phyloP scores from a whole-genome alignment of 495 filamentous ascomycete genomes.

The Penicillium antarcticum region DNA sequence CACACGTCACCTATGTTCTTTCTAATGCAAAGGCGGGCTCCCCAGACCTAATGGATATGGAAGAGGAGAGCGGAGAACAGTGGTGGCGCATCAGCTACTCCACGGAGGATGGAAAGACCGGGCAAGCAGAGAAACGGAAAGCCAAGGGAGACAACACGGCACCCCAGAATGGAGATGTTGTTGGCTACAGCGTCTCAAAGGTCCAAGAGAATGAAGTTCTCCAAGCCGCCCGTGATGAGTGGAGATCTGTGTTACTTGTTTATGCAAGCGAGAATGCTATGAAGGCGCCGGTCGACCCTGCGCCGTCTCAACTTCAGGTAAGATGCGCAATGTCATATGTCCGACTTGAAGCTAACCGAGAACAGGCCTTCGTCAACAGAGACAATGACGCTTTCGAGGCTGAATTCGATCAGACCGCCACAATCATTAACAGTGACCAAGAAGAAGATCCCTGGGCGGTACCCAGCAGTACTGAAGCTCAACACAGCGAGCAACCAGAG shows the following conservation, averaged over 20 bases:
- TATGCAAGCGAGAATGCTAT: slow-evolving; percentile 50
- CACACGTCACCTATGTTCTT: slow-evolving; percentile 52
- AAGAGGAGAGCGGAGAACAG: slow-evolving; percentile 26
- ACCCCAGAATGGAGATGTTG: slow-evolving; percentile 32
- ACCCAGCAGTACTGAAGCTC: neutral
- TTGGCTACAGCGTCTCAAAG: slow-evolving; percentile 44
- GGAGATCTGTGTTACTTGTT: slow-evolving; percentile 43
- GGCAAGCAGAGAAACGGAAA: slow-evolving; percentile 28
- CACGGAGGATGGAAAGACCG: slow-evolving; percentile 41
- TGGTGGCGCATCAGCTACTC: slow-evolving; percentile 58
- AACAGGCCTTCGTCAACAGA: slow-evolving; percentile 42
- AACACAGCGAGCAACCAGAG: slow-evolving; percentile 1
- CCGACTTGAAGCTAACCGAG: slow-evolving; percentile 2
- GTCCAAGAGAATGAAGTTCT: slow-evolving; percentile 51
- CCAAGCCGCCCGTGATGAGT: slow-evolving; percentile 49
- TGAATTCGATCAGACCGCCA: slow-evolving; percentile 32
- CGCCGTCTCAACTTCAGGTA: slow-evolving; percentile 43
- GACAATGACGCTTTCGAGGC: slow-evolving; percentile 47
- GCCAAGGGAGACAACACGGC: slow-evolving; percentile 12
- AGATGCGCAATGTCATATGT: neutral
- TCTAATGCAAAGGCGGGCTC: slow-evolving; percentile 9
- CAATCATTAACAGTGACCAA: slow-evolving; percentile 1
- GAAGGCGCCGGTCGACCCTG: slow-evolving; percentile 23
- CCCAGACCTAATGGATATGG: slow-evolving; percentile 22
- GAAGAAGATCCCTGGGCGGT: neutral